Conservation (phyloP, 164 flowering plant species). For the Protea cynaroides region DNA sequence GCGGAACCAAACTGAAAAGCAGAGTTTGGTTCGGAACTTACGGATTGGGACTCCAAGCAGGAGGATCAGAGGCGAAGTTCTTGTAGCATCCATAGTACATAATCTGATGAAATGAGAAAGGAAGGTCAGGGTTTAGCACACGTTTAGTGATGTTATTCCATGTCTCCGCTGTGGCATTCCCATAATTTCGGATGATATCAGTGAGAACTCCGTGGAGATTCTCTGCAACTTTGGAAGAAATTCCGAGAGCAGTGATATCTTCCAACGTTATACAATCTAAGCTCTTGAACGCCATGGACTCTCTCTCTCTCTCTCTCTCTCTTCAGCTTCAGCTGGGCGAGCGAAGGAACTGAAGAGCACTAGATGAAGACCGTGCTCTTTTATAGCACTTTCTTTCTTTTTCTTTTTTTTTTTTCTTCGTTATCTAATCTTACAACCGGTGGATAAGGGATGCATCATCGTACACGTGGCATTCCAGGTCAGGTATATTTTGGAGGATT, state of each 20-base stretch:
- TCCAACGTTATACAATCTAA: slow-evolving; percentile 37
- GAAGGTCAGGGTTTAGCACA: slow-evolving; percentile 59
- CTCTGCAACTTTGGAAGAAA: slow-evolving; percentile 31
- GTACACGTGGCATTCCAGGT: too few relatives aligned
- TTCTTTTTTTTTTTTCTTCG: too few relatives aligned
- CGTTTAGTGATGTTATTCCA: slow-evolving; percentile 53
- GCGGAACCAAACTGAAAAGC: neutral
- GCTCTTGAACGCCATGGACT: slow-evolving; percentile 33
- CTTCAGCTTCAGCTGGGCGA: too few relatives aligned
- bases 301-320: too few relatives aligned
- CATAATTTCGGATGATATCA: slow-evolving; percentile 34
- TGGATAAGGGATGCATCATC: too few relatives aligned
- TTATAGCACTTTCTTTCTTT: too few relatives aligned
- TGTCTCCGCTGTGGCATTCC: slow-evolving; percentile 39
- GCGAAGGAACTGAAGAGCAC: too few relatives aligned
- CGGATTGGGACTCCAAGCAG: slow-evolving; percentile 88
- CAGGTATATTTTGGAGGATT: too few relatives aligned
- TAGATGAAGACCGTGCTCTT: too few relatives aligned
- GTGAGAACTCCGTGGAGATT: slow-evolving; percentile 36
- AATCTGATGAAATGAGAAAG: slow-evolving; percentile 82
- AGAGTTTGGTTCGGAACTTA: slow-evolving; percentile 13
- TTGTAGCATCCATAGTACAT: slow-evolving; percentile 84
- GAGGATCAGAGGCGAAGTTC: slow-evolving; percentile 66
- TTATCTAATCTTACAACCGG: too few relatives aligned
- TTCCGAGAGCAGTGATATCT: slow-evolving; percentile 50